These are phyloP conservation scores for Neophaeococcomyces mojaviensis DNA, from an alignment of 2,329 filamentous ascomycete genomes.

Conservation along the genomic window DNA sequence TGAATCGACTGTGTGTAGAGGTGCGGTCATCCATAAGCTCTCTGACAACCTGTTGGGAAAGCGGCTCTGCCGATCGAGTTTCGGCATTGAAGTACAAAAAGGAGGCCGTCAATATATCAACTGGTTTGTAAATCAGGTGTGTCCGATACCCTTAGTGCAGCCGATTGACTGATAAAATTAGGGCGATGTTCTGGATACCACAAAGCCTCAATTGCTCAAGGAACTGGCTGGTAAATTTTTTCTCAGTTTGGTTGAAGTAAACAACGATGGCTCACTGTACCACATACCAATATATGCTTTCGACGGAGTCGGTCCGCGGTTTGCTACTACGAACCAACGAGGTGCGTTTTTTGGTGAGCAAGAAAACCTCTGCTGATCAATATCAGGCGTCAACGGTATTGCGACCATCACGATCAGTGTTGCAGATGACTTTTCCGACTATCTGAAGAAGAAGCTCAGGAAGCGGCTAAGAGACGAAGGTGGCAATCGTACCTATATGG, in stretches of 20 bases:
- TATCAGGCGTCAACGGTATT: too few relatives aligned
- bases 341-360: background rate
- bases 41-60: conserved; percentile 1
- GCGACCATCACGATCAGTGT: too few relatives aligned
- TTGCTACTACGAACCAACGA: background rate
- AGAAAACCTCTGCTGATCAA: too few relatives aligned
- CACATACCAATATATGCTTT: background rate
- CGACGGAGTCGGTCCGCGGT: background rate
- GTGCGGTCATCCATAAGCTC: conserved; percentile 3
- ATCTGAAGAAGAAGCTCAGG: too few relatives aligned
- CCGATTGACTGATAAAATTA: background rate
- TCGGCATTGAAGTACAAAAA: conserved; percentile 1
- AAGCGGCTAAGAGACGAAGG: too few relatives aligned
- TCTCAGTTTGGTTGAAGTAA: background rate
- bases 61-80: background rate
- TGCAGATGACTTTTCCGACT: too few relatives aligned
- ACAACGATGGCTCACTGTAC: background rate
- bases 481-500: too few relatives aligned
- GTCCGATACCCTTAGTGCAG: background rate
- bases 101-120: background rate
- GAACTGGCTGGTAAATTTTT: background rate
- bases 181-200: background rate
- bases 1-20: conserved; percentile 1
- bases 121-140: background rate
- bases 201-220: background rate